Conservation (phyloP, 2,329 filamentous ascomycete species). For the Aspergillus melleus region DNA sequence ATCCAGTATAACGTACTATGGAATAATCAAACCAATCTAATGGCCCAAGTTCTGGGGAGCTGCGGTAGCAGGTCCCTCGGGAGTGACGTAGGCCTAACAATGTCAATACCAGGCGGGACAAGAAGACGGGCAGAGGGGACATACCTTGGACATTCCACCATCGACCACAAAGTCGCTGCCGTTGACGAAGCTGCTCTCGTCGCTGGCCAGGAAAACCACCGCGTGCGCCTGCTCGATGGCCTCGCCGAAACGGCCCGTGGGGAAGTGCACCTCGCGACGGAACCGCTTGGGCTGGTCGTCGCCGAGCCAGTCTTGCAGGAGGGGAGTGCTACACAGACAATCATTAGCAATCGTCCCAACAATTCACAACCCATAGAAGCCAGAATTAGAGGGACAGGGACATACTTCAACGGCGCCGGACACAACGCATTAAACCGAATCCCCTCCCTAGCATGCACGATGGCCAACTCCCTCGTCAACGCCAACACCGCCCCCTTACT, state of each 20-base stretch:
- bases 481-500: slow-evolving; percentile 91
- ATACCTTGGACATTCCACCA: slow-evolving; percentile 78
- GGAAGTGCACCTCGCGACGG: slow-evolving; percentile 86
- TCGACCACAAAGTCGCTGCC: slow-evolving; percentile 93
- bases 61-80: slow-evolving; percentile 56
- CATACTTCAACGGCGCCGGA: slow-evolving; percentile 79
- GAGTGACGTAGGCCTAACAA: slow-evolving; percentile 65
- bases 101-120: too few relatives aligned
- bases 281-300: slow-evolving; percentile 79
- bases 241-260: slow-evolving; percentile 83
- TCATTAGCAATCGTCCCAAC: not conserved
- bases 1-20: too few relatives aligned
- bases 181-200: slow-evolving; percentile 88
- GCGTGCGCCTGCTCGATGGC: slow-evolving; percentile 92
- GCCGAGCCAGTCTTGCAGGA: slow-evolving; percentile 90
- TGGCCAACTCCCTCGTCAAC: slow-evolving; percentile 84
- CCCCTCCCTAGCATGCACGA: slow-evolving; percentile 86
- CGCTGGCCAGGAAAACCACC: slow-evolving; percentile 81
- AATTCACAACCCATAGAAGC: too few relatives aligned
- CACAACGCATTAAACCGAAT: slow-evolving; percentile 90
- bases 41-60: slow-evolving; percentile 53
- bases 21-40: not conserved
- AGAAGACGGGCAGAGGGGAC: not conserved
- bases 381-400: not conserved
- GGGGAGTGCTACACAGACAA: slow-evolving; percentile 63